Conservation (phyloP, 2,329 filamentous ascomycete species). For the Chaetoscypha palmicola region DNA sequence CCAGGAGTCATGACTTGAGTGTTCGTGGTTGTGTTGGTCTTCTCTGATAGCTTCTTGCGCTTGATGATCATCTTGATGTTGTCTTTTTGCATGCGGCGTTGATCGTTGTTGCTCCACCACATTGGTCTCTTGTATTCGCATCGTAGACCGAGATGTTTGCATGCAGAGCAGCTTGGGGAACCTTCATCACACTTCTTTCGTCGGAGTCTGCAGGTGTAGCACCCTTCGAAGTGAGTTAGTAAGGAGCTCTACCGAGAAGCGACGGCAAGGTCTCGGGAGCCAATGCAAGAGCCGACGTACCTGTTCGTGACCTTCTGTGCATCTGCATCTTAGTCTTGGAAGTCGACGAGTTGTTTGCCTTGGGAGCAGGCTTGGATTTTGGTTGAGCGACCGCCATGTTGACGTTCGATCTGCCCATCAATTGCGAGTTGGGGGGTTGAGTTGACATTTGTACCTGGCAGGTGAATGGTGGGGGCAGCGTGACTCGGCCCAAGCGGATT, state of each 20-base stretch:
- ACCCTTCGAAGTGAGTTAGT: conserved; percentile 39
- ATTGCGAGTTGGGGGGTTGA: conserved; percentile 52
- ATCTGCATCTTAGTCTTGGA: conserved; percentile 72
- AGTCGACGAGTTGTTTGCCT: conserved; percentile 41
- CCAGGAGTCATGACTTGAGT: conserved; percentile 39
- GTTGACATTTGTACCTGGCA: conserved; percentile 50
- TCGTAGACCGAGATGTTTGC: conserved; percentile 64
- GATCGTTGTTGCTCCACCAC: conserved; percentile 96
- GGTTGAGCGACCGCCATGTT: conserved; percentile 54
- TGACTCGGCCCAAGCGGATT: conserved; percentile 25
- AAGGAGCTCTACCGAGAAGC: conserved; percentile 49
- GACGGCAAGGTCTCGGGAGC: conserved; percentile 26
- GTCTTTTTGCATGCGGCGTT: conserved; percentile 81
- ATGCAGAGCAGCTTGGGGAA: conserved; percentile 54
- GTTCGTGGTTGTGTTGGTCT: conserved; percentile 48
- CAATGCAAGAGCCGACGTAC: conserved; percentile 47
- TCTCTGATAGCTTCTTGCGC: conserved; percentile 89
- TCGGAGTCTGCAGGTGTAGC: conserved; percentile 61
- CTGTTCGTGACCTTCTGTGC: conserved; percentile 90
- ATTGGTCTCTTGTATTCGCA: conserved; percentile 96
- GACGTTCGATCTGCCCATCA: conserved; percentile 33
- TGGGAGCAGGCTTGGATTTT: conserved; percentile 52
- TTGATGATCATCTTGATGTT: conserved; percentile 97
- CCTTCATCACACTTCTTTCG: conserved; percentile 66
- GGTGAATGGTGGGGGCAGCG: conserved; percentile 27